A percentile compares a stretch with the other conserved stretches of the same genome.
Conservation (phyloP, 2,329 filamentous ascomycete species). For the Fusarium fujikuroi region DNA sequence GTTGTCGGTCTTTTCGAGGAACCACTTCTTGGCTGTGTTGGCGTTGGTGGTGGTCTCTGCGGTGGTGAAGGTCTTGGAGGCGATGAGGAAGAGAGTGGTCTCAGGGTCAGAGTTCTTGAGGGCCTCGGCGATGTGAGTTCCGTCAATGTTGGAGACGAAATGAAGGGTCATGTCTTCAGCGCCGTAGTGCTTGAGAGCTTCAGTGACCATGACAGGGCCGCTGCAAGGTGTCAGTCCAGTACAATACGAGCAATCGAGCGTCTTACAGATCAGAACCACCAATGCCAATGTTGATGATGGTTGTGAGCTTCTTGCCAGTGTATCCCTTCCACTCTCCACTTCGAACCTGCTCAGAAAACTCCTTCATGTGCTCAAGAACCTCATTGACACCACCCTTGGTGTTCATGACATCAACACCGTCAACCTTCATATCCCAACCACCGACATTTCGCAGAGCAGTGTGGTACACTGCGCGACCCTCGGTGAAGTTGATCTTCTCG, state of each 20-base stretch:
- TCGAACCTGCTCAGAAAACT: constrained; percentile 94
- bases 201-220: constrained; percentile 98
- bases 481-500: constrained; percentile 99
- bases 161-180: constrained; percentile 87
- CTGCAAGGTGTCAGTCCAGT: constrained; percentile 56
- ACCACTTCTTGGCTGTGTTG: constrained; percentile 97
- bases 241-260: background rate
- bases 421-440: constrained; percentile 84
- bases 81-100: constrained; percentile 98
- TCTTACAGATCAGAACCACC: constrained; percentile 89
- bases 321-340: constrained; percentile 97
- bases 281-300: constrained; percentile 97
- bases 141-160: constrained; percentile 99
- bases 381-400: constrained; percentile 87
- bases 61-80: constrained; percentile 99
- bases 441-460: constrained; percentile 90
- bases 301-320: constrained; percentile 96
- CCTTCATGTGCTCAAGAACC: constrained; percentile 97
- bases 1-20: constrained; percentile 81
- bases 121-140: constrained; percentile 96
- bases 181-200: constrained; percentile 95
- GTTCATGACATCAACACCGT: constrained; percentile 92
- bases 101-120: constrained; percentile 90
- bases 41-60: constrained; percentile 98
- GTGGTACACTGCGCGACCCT: constrained; percentile 96